Conservation (phyloP, 2,329 filamentous ascomycete genomes). For the Phyllosticta citrichinensis region DNA sequence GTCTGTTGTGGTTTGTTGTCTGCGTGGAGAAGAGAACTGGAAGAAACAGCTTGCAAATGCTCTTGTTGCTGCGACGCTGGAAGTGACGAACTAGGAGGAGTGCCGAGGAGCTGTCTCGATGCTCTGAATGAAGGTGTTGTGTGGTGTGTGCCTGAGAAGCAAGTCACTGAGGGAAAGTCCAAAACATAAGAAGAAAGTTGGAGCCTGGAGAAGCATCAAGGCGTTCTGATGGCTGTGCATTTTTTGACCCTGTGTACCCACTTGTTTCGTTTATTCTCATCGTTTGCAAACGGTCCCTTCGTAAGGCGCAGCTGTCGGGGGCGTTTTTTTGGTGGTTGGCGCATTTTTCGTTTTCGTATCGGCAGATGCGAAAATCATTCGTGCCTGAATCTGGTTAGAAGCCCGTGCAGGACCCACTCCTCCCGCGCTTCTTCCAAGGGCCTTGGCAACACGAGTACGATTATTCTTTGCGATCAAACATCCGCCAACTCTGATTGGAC, state of each 20-base stretch:
- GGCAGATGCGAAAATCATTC: background rate
- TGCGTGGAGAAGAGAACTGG: background rate
- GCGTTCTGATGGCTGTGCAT: background rate
- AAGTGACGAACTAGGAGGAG: background rate
- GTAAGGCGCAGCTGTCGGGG: background rate
- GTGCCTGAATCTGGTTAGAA: background rate
- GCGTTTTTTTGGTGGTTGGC: background rate
- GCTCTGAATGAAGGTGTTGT: background rate
- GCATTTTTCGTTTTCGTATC: background rate
- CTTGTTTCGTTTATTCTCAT: background rate
- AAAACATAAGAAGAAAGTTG: background rate
- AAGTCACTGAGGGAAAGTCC: background rate
- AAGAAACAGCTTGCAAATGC: background rate
- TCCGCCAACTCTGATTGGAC: background rate
- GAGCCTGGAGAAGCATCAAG: background rate
- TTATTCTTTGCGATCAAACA: background rate
- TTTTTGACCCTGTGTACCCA: background rate
- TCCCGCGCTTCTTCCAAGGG: background rate
- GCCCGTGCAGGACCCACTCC: background rate
- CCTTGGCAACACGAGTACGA: background rate
- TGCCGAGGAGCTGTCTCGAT: background rate
- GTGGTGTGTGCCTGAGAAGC: background rate
- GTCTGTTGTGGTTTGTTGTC: background rate
- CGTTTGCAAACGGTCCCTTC: background rate
- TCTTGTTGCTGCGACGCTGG: background rate